Conservation (phyloP, 352 stramenopile genomes). For the Globisporangium middletonii region DNA sequence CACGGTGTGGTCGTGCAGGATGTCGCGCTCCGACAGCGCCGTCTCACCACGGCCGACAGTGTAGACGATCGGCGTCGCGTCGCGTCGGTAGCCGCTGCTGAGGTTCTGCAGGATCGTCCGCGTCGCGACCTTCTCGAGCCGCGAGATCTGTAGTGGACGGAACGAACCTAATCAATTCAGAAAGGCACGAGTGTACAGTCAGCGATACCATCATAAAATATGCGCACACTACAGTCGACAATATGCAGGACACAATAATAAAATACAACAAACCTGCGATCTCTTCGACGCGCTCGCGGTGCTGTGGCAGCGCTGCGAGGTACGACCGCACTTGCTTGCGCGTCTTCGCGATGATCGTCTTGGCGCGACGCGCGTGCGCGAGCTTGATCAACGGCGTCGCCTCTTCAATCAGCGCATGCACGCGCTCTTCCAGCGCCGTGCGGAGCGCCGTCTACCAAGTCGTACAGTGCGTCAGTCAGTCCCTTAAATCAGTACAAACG, state of each 20-base stretch:
- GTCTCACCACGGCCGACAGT: constrained; percentile 39
- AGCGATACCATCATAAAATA: not conserved
- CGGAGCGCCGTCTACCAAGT: constrained; percentile 9
- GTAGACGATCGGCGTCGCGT: constrained; percentile 23
- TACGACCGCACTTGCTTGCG: constrained; percentile 38
- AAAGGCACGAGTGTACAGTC: not conserved
- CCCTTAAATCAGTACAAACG: no score
- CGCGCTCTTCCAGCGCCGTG: constrained; percentile 22
- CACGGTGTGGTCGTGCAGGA: constrained; percentile 31
- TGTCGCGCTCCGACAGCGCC: constrained; percentile 19
- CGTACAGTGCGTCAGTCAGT: no score
- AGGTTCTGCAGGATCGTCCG: constrained; percentile 33
- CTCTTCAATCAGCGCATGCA: constrained; percentile 34
- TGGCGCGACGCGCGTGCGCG: constrained; percentile 21
- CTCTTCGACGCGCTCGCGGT: constrained; percentile 20
- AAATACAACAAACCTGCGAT: constrained; percentile 3
- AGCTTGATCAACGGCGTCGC: constrained; percentile 29
- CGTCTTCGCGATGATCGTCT: constrained; percentile 29
- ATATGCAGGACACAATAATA: not conserved
- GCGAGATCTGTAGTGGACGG: constrained; percentile 25
- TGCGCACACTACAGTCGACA: not conserved
- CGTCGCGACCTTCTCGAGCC: constrained; percentile 39
- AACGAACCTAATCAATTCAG: constrained; percentile 6
- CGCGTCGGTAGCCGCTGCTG: constrained; percentile 13
- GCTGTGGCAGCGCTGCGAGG: constrained; percentile 19